Percentiles rank a stretch among this genome's conserved stretches.
These are phyloP conservation scores for Fusarium subglutinans DNA, from an alignment of 2,329 filamentous ascomycete species.

Conservation along the genomic window DNA sequence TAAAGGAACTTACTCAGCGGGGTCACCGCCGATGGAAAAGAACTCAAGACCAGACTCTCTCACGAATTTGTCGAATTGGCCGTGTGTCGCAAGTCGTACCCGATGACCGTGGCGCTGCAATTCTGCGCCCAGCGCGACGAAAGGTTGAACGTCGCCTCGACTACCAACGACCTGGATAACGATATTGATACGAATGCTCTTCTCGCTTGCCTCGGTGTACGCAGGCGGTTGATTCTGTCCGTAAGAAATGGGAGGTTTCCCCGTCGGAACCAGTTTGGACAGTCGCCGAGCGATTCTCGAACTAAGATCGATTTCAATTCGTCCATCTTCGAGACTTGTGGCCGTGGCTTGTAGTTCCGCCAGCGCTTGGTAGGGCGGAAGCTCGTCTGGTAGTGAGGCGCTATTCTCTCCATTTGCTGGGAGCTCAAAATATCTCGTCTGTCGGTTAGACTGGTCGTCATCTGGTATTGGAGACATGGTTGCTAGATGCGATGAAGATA, in stretches of 20 bases:
- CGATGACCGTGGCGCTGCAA: slow-evolving; percentile 25
- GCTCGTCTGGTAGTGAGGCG: not conserved
- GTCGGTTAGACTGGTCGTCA: not conserved
- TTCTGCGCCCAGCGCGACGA: slow-evolving; percentile 9
- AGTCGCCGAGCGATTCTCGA: slow-evolving; percentile 9
- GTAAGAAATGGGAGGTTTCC: not conserved
- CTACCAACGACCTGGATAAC: slow-evolving; percentile 30
- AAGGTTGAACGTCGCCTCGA: slow-evolving; percentile 26
- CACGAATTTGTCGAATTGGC: slow-evolving; percentile 10
- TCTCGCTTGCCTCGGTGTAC: not conserved
- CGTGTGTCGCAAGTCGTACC: slow-evolving; percentile 24
- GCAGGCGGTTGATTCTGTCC: not conserved
- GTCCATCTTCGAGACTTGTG: not conserved
- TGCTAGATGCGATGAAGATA: not conserved
- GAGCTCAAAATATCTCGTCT: not conserved
- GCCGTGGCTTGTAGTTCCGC: not conserved
- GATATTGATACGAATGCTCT: slow-evolving; percentile 1
- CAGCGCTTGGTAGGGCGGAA: not conserved
- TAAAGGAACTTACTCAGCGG: not conserved
- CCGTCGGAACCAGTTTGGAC: not conserved
- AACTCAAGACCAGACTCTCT: slow-evolving; percentile 5
- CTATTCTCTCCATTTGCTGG: not conserved
- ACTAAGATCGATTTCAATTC: slow-evolving; percentile 13
- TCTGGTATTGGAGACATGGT: not conserved
- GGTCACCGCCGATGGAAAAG: slow-evolving; percentile 9